These are phyloP conservation scores for Akanthomyces uredinophilus DNA, from an alignment of 2,329 filamentous ascomycete species.

Conservation along the genomic window DNA sequence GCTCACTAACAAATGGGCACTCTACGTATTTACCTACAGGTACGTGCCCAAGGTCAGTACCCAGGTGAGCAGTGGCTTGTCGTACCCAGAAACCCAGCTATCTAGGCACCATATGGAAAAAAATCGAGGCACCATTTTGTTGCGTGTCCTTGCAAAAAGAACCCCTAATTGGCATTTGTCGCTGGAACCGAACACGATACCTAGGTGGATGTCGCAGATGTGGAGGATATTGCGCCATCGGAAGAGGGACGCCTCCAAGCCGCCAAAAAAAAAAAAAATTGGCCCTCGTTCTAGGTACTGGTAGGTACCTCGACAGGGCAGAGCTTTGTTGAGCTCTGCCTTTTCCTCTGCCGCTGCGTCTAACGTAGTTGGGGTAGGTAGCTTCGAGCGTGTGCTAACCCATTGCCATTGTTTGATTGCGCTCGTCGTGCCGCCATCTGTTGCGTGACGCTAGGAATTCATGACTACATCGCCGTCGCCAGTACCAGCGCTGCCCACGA, in stretches of 20 bases:
- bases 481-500: slow-evolving; percentile 11
- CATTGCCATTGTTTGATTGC: neutral
- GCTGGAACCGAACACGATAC: slow-evolving; percentile 1
- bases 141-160: neutral
- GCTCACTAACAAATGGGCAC: too few species aligned
- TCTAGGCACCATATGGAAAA: too few species aligned
- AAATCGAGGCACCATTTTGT: neutral
- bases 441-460: slow-evolving; percentile 6
- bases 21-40: too few species aligned
- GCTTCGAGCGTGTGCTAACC: neutral
- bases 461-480: slow-evolving; percentile 3
- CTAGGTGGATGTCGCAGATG: slow-evolving; percentile 8
- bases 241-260: neutral
- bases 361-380: neutral
- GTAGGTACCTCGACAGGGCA: too few species aligned
- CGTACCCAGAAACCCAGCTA: too few species aligned
- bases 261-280: neutral
- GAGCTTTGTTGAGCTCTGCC: neutral
- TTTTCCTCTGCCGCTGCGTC: neutral
- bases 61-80: neutral
- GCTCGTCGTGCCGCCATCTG: neutral
- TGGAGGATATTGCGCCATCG: slow-evolving; percentile 13
- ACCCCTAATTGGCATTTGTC: neutral
- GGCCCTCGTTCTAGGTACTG: neutral
- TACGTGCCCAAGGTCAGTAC: too few species aligned